A percentile compares a stretch with the other conserved stretches of the same genome.
These are phyloP conservation scores for Colletotrichum godetiae DNA, from an alignment of 2,329 filamentous ascomycete genomes.

Conservation along the genomic window DNA sequence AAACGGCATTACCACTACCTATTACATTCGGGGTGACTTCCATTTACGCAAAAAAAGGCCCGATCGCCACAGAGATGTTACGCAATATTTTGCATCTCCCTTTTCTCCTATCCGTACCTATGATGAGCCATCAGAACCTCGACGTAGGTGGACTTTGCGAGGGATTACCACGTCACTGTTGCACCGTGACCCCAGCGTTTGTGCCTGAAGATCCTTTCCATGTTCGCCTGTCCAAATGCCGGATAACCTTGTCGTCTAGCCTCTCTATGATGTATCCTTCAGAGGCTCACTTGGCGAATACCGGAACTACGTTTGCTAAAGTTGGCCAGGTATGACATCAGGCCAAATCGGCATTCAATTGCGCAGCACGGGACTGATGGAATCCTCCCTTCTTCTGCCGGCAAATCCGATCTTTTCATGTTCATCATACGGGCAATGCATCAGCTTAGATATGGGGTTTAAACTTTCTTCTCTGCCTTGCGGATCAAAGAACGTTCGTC, in stretches of 20 bases:
- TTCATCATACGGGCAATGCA: neutral
- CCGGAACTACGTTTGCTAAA: neutral
- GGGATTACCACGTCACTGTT: neutral
- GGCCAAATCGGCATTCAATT: neutral
- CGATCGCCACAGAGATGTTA: neutral
- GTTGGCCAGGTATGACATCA: neutral
- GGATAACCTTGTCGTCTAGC: neutral
- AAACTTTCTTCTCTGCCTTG: neutral
- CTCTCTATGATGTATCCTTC: neutral
- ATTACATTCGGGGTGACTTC: neutral
- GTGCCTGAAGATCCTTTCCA: slow-evolving; percentile 26
- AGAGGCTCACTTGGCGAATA: neutral
- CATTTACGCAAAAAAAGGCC: neutral
- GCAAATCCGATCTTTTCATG: neutral
- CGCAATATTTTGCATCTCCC: neutral
- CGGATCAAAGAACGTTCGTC: neutral
- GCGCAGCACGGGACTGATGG: neutral
- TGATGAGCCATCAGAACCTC: neutral
- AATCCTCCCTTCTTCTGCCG: neutral
- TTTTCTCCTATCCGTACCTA: neutral
- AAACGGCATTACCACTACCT: neutral
- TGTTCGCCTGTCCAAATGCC: neutral
- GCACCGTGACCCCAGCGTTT: neutral
- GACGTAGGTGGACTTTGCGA: neutral
- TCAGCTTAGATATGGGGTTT: neutral